Conservation (phyloP, 345 rosid genomes). For the Hibiscus tridactylites region DNA sequence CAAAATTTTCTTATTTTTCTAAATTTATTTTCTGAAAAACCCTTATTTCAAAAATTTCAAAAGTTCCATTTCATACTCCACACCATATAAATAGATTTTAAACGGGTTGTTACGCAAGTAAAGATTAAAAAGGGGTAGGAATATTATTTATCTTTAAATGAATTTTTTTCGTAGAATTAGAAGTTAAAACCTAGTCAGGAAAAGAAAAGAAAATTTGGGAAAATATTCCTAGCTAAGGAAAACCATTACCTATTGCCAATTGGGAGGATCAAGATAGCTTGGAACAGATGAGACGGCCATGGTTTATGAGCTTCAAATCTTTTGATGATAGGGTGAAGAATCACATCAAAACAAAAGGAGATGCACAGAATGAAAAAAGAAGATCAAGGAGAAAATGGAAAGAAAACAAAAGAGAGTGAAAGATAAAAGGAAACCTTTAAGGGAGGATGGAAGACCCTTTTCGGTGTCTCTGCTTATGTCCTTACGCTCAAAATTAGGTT, state of each 20-base stretch:
- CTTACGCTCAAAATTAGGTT: too few relatives aligned
- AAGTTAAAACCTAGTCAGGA: conserved; percentile 2
- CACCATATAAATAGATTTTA: too few relatives aligned
- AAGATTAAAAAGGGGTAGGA: conserved; percentile 23
- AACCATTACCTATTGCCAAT: conserved; percentile 45
- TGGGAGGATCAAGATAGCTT: conserved; percentile 53
- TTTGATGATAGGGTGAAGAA: conserved; percentile 40
- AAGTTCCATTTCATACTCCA: too few relatives aligned
- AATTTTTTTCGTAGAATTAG: conserved; percentile 12
- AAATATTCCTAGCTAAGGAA: neutral
- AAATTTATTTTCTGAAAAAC: too few relatives aligned
- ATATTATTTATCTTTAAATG: conserved; percentile 19
- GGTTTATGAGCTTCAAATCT: conserved; percentile 22
- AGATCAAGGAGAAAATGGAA: conserved; percentile 10
- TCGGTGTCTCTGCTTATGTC: too few relatives aligned
- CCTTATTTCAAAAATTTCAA: too few relatives aligned
- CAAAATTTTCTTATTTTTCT: too few relatives aligned
- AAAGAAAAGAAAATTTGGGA: conserved; percentile 1
- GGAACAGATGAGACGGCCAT: conserved; percentile 61
- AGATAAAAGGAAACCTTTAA: conserved; percentile 23
- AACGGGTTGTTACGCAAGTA: conserved; percentile 8
- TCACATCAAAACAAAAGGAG: conserved; percentile 44
- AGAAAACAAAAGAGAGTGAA: conserved; percentile 14
- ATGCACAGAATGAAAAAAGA: conserved; percentile 28
- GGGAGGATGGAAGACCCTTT: neutral